Conservation (phyloP, 1,139 yeast genomes). For the Cylindricascospora bacillispora region DNA sequence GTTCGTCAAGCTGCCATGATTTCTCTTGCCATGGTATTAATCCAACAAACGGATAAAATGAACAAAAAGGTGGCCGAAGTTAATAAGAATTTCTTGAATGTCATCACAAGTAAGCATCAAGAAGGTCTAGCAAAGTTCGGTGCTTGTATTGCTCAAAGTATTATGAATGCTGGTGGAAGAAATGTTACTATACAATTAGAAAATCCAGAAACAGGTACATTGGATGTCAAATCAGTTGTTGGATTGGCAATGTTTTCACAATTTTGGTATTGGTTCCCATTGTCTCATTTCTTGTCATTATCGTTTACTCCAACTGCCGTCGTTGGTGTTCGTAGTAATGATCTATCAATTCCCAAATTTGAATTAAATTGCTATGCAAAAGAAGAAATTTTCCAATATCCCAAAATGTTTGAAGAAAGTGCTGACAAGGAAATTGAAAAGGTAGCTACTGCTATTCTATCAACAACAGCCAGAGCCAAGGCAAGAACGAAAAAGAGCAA, state of each 20-base stretch:
- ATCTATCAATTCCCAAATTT: constrained; percentile 78
- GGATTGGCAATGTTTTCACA: constrained; percentile 85
- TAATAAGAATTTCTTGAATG: constrained; percentile 61
- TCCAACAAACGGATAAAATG: constrained; percentile 83
- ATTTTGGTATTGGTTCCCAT: constrained; percentile 98
- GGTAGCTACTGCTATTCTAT: constrained; percentile 82
- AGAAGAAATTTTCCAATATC: constrained; percentile 73
- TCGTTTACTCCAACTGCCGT: constrained; percentile 90
- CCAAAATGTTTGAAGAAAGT: constrained; percentile 74
- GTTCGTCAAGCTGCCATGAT: constrained; percentile 97
- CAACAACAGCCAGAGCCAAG: constrained; percentile 86
- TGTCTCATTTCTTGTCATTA: constrained; percentile 82
- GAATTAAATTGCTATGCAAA: constrained; percentile 72
- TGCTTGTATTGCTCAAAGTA: constrained; percentile 94
- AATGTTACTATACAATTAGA: constrained; percentile 91
- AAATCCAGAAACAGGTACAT: constrained; percentile 79
- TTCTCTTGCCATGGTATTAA: constrained; percentile 82
- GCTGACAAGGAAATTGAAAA: constrained; percentile 80
- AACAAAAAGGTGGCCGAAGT: constrained; percentile 70
- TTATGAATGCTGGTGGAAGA: constrained; percentile 97
- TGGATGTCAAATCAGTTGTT: constrained; percentile 82
- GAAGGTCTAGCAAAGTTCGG: constrained; percentile 97
- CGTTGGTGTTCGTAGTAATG: constrained; percentile 67
- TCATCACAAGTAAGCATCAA: constrained; percentile 78
- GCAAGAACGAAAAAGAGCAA: constrained; percentile 76